Conservation (phyloP, 1,284 basidiomycete species). For the Coniferiporia weirii region DNA sequence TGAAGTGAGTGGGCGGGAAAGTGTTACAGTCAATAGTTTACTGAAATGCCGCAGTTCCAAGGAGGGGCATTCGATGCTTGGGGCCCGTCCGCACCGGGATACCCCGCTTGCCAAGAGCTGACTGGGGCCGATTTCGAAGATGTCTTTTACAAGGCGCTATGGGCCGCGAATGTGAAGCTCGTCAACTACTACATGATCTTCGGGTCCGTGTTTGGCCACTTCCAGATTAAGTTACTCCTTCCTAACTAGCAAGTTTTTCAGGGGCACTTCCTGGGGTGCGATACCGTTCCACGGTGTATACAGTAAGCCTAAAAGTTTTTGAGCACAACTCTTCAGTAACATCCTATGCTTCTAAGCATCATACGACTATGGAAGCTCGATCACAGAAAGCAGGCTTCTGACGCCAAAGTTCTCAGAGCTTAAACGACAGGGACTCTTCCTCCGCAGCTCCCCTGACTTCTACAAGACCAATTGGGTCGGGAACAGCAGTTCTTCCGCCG, state of each 20-base stretch:
- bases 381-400: constrained; percentile 57
- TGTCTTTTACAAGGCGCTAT: constrained; percentile 28
- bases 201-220: constrained; percentile 16
- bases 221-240: not conserved
- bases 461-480: constrained; percentile 72
- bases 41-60: constrained; percentile 9
- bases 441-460: constrained; percentile 70
- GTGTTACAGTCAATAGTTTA: not conserved
- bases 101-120: constrained; percentile 25
- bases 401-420: constrained; percentile 68
- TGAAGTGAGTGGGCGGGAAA: constrained; percentile 25
- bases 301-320: constrained; percentile 12
- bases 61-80: constrained; percentile 28
- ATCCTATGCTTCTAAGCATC: constrained; percentile 29
- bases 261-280: constrained; percentile 30
- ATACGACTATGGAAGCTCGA: constrained; percentile 24
- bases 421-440: constrained; percentile 69
- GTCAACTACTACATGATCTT: constrained; percentile 30
- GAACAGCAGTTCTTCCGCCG: constrained; percentile 48
- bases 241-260: constrained; percentile 15
- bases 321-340: not conserved
- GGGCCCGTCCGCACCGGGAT: constrained; percentile 20
- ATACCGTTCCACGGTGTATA: constrained; percentile 28
- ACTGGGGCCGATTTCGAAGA: constrained; percentile 28
- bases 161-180: constrained; percentile 28